Conservation (phyloP, 192 early-diverging fungal genomes). For the Chytriomyces sp. region DNA sequence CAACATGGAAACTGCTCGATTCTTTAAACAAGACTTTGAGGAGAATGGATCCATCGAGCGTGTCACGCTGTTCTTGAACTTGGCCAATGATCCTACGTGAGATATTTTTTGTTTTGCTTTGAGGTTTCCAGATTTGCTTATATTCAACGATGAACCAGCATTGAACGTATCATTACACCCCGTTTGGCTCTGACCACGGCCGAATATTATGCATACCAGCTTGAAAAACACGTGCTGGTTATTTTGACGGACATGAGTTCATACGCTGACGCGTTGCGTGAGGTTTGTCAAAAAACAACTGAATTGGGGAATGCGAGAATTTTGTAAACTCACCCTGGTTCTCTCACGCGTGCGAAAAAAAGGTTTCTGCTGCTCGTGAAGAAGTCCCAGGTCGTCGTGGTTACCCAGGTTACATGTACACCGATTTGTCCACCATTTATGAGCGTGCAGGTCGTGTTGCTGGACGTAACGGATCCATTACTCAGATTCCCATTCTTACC, state of each 20-base stretch:
- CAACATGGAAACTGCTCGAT: slow-evolving; percentile 99
- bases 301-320: slow-evolving; percentile 14
- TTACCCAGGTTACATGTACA: slow-evolving; percentile 99
- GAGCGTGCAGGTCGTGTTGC: slow-evolving; percentile 98
- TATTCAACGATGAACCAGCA: slow-evolving; percentile 54
- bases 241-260: slow-evolving; percentile 99
- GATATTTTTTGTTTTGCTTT: slow-evolving; percentile 19
- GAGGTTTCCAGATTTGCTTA: slow-evolving; percentile 10
- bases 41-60: slow-evolving; percentile 99
- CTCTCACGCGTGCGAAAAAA: not conserved
- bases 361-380: slow-evolving; percentile 97
- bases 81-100: slow-evolving; percentile 98
- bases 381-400: slow-evolving; percentile 99
- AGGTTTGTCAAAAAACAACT: slow-evolving; percentile 53
- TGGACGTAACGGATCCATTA: slow-evolving; percentile 97
- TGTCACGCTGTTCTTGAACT: slow-evolving; percentile 97
- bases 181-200: slow-evolving; percentile 97
- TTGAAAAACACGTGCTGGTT: slow-evolving; percentile 98
- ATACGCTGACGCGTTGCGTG: slow-evolving; percentile 99
- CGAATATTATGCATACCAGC: slow-evolving; percentile 99
- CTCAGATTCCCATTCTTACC: slow-evolving; percentile 99
- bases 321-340: not conserved
- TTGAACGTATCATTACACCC: slow-evolving; percentile 99
- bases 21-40: slow-evolving; percentile 99
- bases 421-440: slow-evolving; percentile 99